Percentiles rank a stretch among this genome's conserved stretches.
Evolutionary conservation across 768 basidiomycete species (phyloP).

Genomic region (Neoboletus subvelutipes): DNA sequence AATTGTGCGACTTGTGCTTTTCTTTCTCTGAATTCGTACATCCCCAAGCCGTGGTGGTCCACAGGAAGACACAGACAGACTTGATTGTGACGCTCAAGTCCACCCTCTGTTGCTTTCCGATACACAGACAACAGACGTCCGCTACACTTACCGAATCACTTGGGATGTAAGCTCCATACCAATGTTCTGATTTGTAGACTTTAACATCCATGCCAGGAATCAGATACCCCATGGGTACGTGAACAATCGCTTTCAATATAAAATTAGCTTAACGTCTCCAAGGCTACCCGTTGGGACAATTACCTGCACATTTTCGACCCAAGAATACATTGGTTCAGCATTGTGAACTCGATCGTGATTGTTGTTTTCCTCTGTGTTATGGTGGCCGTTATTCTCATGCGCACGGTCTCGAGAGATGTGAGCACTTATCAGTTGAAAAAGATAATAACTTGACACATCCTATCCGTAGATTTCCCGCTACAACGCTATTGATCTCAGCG

Average conservation of each 20-base stretch:
- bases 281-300: slow-evolving; percentile 96
- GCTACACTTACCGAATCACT: slow-evolving; percentile 84
- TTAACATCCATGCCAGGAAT: slow-evolving; percentile 52
- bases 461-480: slow-evolving; percentile 51
- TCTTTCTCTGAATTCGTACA: slow-evolving; percentile 3
- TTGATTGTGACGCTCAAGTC: slow-evolving; percentile 51
- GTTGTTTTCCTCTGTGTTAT: slow-evolving; percentile 88
- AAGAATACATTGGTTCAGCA: slow-evolving; percentile 94
- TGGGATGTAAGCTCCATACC: slow-evolving; percentile 65
- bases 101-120: slow-evolving; percentile 63
- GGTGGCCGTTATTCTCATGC: slow-evolving; percentile 88
- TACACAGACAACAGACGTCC: slow-evolving; percentile 56
- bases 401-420: slow-evolving; percentile 88
- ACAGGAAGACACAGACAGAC: slow-evolving; percentile 40
- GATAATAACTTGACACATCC: not conserved
- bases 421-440: slow-evolving; percentile 18
- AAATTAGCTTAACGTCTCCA: slow-evolving; percentile 17
- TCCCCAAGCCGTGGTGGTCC: slow-evolving; percentile 57
- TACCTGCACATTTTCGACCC: slow-evolving; percentile 94
- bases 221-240: slow-evolving; percentile 78
- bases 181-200: not conserved
- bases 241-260: not conserved
- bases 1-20: not conserved
- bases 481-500: slow-evolving; percentile 89
- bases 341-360: slow-evolving; percentile 90